phyloP scores from a whole-genome alignment of 805 yeast species.

The Candida coquimbonensis region DNA sequence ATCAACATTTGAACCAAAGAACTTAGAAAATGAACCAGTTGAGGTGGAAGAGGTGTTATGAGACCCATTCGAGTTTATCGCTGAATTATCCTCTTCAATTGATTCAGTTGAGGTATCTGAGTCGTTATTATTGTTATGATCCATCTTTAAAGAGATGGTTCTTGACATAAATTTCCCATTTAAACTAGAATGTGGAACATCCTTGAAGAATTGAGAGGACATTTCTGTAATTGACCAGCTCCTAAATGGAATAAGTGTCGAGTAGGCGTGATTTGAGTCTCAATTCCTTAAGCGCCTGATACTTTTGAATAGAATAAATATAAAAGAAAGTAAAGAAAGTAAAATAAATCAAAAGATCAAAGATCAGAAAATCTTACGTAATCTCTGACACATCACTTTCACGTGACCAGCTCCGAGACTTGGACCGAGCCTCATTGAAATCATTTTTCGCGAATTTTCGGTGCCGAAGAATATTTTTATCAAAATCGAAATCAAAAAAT shows the following conservation, averaged over 20 bases:
- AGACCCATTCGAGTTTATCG: neutral
- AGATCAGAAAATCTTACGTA: no score
- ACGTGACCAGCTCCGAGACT: neutral
- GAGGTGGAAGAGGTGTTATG: conserved; percentile 5
- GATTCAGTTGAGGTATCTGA: conserved; percentile 4
- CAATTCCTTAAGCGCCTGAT: no score
- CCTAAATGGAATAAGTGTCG: no score
- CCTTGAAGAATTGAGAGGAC: conserved; percentile 22
- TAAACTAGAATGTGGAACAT: conserved; percentile 12
- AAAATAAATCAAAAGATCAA: neutral
- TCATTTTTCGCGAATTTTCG: neutral
- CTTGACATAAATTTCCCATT: conserved; percentile 19
- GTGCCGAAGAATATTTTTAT: conserved; percentile 6
- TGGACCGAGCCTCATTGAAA: neutral
- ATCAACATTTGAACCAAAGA: conserved; percentile 2
- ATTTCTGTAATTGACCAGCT: conserved; percentile 1
- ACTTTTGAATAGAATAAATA: neutral
- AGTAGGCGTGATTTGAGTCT: no score
- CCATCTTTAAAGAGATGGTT: conserved; percentile 16
- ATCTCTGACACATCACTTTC: neutral
- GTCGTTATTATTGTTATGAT: neutral
- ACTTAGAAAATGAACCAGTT: conserved; percentile 7
- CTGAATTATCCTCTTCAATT: neutral
- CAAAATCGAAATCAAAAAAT: conserved; percentile 1
- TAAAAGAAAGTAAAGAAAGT: neutral